Evolutionary conservation across 495 filamentous ascomycete species (phyloP).

Genomic region (Penicillium malachiteum): DNA sequence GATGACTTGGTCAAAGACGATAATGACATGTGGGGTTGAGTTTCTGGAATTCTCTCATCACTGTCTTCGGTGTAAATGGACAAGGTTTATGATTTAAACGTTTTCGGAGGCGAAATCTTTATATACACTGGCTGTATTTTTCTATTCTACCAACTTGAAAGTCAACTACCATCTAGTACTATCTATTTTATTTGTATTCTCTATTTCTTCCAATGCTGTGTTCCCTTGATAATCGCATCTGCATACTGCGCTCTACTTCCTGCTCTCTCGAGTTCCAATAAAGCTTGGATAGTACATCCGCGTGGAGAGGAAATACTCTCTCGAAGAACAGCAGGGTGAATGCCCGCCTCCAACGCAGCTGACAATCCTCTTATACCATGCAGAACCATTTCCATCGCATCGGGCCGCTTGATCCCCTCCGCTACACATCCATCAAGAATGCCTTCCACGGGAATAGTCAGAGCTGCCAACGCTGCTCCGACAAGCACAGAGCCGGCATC

Average conservation of each 20-base stretch:
- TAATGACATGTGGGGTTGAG: slow-evolving; percentile 55
- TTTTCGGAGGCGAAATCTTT: neutral
- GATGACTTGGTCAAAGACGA: slow-evolving; percentile 53
- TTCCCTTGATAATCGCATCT: slow-evolving; percentile 24
- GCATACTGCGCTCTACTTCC: slow-evolving; percentile 28
- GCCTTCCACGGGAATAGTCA: slow-evolving; percentile 38
- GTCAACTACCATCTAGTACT: neutral
- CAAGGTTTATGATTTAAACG: neutral
- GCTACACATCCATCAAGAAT: slow-evolving; percentile 41
- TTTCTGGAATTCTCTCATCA: neutral
- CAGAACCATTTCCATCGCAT: slow-evolving; percentile 36
- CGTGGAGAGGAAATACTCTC: slow-evolving; percentile 40
- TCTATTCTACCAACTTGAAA: neutral
- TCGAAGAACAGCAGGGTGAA: slow-evolving; percentile 31
- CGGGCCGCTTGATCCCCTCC: slow-evolving; percentile 32
- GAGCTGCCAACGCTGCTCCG: slow-evolving; percentile 31
- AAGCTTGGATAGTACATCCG: slow-evolving; percentile 36
- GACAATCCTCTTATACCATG: slow-evolving; percentile 34
- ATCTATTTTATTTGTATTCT: neutral
- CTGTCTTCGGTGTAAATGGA: neutral
- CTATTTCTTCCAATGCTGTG: slow-evolving; percentile 21
- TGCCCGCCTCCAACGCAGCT: slow-evolving; percentile 30
- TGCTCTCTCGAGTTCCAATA: slow-evolving; percentile 33
- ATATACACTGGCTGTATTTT: slow-evolving; percentile 17
- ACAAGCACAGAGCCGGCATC: slow-evolving; percentile 33